Percentiles rank a stretch among this genome's conserved stretches.
These are phyloP conservation scores for Exserohilum turcica DNA, from an alignment of 2,329 filamentous ascomycete species.

Conservation along the genomic window DNA sequence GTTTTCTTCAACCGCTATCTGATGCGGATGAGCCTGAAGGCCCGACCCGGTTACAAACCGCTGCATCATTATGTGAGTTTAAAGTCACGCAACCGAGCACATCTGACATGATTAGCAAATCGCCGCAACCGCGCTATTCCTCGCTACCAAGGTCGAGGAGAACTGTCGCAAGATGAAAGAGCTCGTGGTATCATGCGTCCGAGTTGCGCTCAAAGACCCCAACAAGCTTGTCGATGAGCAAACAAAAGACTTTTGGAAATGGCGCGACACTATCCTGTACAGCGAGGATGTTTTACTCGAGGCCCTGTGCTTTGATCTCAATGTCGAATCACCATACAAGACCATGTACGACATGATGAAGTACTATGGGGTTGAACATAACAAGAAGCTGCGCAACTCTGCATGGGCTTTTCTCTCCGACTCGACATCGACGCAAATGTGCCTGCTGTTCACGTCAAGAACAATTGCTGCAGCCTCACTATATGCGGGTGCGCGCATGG, in stretches of 20 bases:
- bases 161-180: conserved; percentile 96
- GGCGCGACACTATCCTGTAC: conserved; percentile 90
- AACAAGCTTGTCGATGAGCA: conserved; percentile 92
- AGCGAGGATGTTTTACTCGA: conserved; percentile 94
- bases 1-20: conserved; percentile 96
- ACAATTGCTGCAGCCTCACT: conserved; percentile 85
- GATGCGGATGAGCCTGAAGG: conserved; percentile 84
- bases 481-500: conserved; percentile 82
- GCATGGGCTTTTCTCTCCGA: conserved; percentile 96
- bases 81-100: background rate
- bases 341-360: conserved; percentile 81
- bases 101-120: conserved; percentile 62
- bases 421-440: conserved; percentile 80
- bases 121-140: conserved; percentile 86
- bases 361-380: conserved; percentile 73
- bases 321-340: conserved; percentile 85
- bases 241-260: conserved; percentile 97
- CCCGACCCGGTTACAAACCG: conserved; percentile 68
- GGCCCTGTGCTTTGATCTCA: conserved; percentile 89
- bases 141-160: conserved; percentile 97
- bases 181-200: conserved; percentile 89
- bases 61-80: conserved; percentile 76
- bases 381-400: conserved; percentile 80
- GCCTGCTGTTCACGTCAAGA: conserved; percentile 76
- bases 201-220: conserved; percentile 92